phyloP scores from a whole-genome alignment of 768 basidiomycete species.

The Hericium erinaceus region DNA sequence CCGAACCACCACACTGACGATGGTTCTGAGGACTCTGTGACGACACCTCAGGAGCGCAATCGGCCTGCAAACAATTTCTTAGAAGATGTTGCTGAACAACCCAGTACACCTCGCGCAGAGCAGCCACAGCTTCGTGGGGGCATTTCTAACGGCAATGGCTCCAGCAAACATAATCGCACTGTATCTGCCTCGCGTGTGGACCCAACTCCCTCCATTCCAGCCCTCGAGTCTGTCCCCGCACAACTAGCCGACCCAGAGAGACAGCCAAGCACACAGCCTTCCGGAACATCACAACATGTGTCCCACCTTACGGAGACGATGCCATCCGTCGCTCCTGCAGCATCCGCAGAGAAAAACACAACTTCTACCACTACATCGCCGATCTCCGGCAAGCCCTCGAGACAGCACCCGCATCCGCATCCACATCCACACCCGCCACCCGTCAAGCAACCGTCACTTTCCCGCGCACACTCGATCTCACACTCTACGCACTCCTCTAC shows the following conservation, averaged over 20 bases:
- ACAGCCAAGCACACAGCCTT: too few relatives aligned
- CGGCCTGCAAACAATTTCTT: background rate
- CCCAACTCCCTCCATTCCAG: background rate
- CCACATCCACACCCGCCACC: conserved; percentile 22
- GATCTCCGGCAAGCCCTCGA: conserved; percentile 11
- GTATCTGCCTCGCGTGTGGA: background rate
- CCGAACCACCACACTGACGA: conserved; percentile 33
- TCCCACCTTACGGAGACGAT: background rate
- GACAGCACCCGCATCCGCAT: conserved; percentile 21
- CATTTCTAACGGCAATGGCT: conserved; percentile 6
- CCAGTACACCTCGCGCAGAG: conserved; percentile 16
- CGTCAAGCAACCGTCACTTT: conserved; percentile 32
- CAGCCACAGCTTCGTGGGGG: background rate
- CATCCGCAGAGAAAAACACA: background rate
- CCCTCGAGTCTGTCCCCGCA: background rate
- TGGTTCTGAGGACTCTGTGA: conserved; percentile 30
- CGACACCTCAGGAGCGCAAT: conserved; percentile 19
- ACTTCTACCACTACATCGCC: background rate
- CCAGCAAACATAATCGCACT: conserved; percentile 9
- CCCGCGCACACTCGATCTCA: conserved; percentile 50
- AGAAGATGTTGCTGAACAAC: conserved; percentile 14
- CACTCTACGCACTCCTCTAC: conserved; percentile 36
- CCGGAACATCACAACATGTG: too few relatives aligned
- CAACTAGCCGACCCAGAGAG: background rate
- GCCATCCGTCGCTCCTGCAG: background rate